Evolutionary conservation across 148 eudicot genomes (phyloP).

Genomic region (Bassia scoparia): DNA sequence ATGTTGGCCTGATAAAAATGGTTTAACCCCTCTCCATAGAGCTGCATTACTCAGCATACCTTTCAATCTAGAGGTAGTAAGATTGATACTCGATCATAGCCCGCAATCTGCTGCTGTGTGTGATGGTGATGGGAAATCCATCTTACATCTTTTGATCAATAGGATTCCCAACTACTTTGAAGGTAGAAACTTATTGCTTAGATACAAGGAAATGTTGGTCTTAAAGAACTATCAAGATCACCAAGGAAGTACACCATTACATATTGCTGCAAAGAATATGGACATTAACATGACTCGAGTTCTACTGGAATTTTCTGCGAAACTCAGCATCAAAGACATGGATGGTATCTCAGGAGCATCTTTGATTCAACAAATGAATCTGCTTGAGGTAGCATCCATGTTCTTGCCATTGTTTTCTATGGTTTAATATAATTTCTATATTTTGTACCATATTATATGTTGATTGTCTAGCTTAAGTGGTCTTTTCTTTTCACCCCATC

Average conservation of each 20-base stretch:
- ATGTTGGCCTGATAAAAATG: background rate
- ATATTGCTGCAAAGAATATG: background rate
- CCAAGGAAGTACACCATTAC: constrained; percentile 14
- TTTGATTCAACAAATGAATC: background rate
- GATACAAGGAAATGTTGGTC: background rate
- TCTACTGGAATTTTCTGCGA: background rate
- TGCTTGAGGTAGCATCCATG: background rate
- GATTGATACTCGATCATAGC: background rate
- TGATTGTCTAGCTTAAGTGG: too few relatives aligned
- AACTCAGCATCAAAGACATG: background rate
- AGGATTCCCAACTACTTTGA: background rate
- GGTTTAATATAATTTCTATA: too few relatives aligned
- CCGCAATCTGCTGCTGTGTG: background rate
- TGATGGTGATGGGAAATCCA: background rate
- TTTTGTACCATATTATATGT: too few relatives aligned
- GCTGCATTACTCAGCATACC: background rate
- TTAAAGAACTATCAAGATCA: background rate
- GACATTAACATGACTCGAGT: background rate
- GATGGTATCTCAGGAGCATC: background rate
- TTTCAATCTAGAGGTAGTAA: background rate
- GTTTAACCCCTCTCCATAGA: constrained; percentile 6
- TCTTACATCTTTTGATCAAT: constrained; percentile 3
- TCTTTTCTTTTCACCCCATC: too few relatives aligned
- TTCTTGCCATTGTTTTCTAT: too few relatives aligned
- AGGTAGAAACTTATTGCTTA: constrained; percentile 3